Evolutionary conservation across 306 rosid species (phyloP), one percentile per base, ranked within the genome.

Genomic region (Vicia sativa): DNA sequence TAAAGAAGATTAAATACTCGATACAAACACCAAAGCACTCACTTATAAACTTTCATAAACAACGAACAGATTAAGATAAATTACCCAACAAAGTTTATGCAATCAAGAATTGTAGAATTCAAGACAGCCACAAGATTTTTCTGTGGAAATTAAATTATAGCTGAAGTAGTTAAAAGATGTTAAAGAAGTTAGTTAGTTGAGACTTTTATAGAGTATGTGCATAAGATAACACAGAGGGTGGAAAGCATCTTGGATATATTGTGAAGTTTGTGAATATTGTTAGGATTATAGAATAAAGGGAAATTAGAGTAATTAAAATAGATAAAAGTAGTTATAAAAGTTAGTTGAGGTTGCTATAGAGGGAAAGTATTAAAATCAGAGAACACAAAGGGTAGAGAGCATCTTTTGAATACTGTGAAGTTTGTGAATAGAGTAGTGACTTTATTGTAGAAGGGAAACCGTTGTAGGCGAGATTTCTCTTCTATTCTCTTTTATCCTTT

Each of bases 1-100:
- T 15, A 71, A 52, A 38, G 50, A 42, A 42, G 19, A 43, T 61
- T 53, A n/a, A 19, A 67, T 42, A 52, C 78, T 59, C 54, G 42
- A 62, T 7, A 72, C 54, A 73, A 61, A 53, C 46, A 54, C 16
- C 21, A 61, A 62, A n/a, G 16, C 44, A 52, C 62, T 60, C 63
- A 25, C 50, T 67, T 11, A 35, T 34, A 52, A 59, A 67, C 44
- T 56, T 29, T 72, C 38, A 37, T 43, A 34, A 72, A 39, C 16
- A 72, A 43, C 42, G 18, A 71, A 74, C 43, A 42, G 37, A 9
- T 41, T 67, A 15, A 34, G 48, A 69, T 38, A 70, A 26, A 38
- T 23, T 45, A 11, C 54, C 31, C 14, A 11, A 53, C 53, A 35
- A 35, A 37, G 48, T 55, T 21, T 35, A 37, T 57, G 45, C 11